These are phyloP conservation scores for Lasiosphaeriaceae sp. DNA, from an alignment of 495 filamentous ascomycete species.

Conservation along the genomic window DNA sequence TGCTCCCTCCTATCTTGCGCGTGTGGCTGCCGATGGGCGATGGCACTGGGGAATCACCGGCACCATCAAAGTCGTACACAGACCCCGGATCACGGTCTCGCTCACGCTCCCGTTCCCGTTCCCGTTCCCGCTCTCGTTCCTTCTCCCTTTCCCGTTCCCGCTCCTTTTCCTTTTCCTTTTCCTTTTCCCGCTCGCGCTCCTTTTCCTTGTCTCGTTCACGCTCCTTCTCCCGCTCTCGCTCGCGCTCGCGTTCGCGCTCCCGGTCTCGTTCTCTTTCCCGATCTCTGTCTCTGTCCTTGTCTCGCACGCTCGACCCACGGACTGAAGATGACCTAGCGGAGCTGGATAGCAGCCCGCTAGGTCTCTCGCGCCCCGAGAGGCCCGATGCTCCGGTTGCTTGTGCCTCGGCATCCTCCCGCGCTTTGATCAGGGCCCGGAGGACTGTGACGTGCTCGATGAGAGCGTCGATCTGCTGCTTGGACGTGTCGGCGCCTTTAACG, in stretches of 20 bases:
- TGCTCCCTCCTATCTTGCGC: conserved; percentile 47
- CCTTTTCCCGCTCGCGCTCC: conserved; percentile 23
- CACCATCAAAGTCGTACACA: conserved; percentile 66
- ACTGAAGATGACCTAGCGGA: conserved; percentile 24
- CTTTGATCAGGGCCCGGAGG: conserved; percentile 42
- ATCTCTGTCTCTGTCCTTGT: conserved; percentile 23
- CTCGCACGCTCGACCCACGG: conserved; percentile 23
- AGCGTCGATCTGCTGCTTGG: conserved; percentile 31
- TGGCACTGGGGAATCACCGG: conserved; percentile 66
- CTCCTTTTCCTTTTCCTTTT: conserved; percentile 22
- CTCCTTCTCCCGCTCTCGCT: conserved; percentile 4
- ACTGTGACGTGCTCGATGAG: conserved; percentile 45
- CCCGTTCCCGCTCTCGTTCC: conserved; percentile 11
- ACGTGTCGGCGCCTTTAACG: conserved; percentile 38
- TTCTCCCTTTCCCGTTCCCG: conserved; percentile 20
- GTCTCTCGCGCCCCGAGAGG: conserved; percentile 21
- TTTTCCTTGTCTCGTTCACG: conserved; percentile 17
- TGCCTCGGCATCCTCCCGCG: conserved; percentile 57
- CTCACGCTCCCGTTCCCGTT: conserved; percentile 28
- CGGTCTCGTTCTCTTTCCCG: conserved; percentile 15
- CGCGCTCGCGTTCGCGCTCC: conserved; percentile 42
- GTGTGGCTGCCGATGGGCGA: conserved; percentile 50
- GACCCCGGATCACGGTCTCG: conserved; percentile 49
- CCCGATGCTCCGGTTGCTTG: conserved; percentile 37
- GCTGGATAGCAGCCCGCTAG: conserved; percentile 20